Percentiles rank a stretch among this genome's conserved stretches.
Evolutionary conservation across 2,329 filamentous ascomycete species (phyloP).

Genomic region (Fusarium domesticum): DNA sequence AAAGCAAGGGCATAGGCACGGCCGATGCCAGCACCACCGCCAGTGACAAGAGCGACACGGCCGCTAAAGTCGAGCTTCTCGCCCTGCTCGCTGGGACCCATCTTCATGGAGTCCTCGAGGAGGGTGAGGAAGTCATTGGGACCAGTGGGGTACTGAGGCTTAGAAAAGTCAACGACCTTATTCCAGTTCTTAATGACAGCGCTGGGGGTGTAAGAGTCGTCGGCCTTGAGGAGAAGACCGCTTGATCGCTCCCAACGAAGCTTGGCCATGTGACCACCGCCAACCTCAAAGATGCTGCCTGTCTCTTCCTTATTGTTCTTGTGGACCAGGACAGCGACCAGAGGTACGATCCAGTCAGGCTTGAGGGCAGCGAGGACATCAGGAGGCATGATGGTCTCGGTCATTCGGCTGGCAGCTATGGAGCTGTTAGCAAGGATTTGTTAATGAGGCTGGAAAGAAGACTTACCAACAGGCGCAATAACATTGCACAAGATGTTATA

Average conservation of each 20-base stretch:
- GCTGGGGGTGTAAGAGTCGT: conserved; percentile 81
- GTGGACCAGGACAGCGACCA: conserved; percentile 86
- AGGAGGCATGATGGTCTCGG: conserved; percentile 91
- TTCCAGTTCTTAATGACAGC: conserved; percentile 89
- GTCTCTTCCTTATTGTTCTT: conserved; percentile 78
- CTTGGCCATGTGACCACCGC: conserved; percentile 89
- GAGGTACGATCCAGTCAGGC: conserved; percentile 92
- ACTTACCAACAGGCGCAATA: conserved; percentile 75
- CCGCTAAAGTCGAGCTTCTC: conserved; percentile 78
- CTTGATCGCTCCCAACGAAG: conserved; percentile 90
- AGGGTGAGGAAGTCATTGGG: conserved; percentile 85
- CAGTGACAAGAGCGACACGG: conserved; percentile 83
- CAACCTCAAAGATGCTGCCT: conserved; percentile 89
- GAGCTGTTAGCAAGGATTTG: conserved; percentile 18
- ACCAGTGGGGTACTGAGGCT: conserved; percentile 75
- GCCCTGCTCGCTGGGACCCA: conserved; percentile 68
- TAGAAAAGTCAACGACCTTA: conserved; percentile 79
- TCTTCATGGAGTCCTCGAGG: conserved; percentile 77
- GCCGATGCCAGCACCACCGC: conserved; percentile 85
- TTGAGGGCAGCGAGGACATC: conserved; percentile 81
- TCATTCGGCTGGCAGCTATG: conserved; percentile 90
- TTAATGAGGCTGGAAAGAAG: too few relatives aligned
- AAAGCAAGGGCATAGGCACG: conserved; percentile 87
- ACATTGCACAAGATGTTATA: conserved; percentile 97
- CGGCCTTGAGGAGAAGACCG: conserved; percentile 85